Evolutionary conservation across 2,329 filamentous ascomycete species (phyloP), one percentile per base, ranked within the genome.

Genomic region (Dendryphion nanum): DNA sequence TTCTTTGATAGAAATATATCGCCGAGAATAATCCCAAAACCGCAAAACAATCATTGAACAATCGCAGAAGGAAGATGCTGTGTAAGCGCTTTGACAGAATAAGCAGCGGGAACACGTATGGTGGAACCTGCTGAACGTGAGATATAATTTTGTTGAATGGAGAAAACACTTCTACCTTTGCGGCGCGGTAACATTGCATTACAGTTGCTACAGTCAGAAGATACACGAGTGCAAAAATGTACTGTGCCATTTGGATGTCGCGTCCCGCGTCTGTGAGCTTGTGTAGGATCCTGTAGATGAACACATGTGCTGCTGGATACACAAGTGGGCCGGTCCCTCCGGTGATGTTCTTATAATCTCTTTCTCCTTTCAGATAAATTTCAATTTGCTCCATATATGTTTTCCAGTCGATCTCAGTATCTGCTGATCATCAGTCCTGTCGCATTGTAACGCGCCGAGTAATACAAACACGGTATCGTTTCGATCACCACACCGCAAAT

Each of bases 391-490:
- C 79, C 90, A 98, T 97, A 67, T 98, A 98, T 1, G 93, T 89
- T 42, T 77, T 78, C 91, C 91, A 98, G 69, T 98, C 93, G 59
- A 98, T 98, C 67, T 98, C 93, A 30, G 93, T 98, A 64, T 98
- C 93, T 87, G 51, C 30, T 16, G 14, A 40, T 23, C 29, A 24
- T 34, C 28, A 39, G n/a, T n/a, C n/a, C n/a, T n/a, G n/a, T n/a
- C n/a, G n/a, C n/a, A n/a, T n/a, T n/a, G n/a, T n/a, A n/a, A n/a
- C n/a, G n/a, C n/a, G n/a, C n/a, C n/a, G 26, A 26, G 19, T 15
- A 29, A 23, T 38, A 60, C 84, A 71, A 73, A 95, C 89, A 95
- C 28, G 89, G 83, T 41, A 95, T 76, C 64, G 83, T 90, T 76
- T 81, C 82, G 48, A 95, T 85, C 47, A 96, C 77, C 21, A 87